phyloP scores from a whole-genome alignment of 75 land plant species.

The Pinus taeda region DNA sequence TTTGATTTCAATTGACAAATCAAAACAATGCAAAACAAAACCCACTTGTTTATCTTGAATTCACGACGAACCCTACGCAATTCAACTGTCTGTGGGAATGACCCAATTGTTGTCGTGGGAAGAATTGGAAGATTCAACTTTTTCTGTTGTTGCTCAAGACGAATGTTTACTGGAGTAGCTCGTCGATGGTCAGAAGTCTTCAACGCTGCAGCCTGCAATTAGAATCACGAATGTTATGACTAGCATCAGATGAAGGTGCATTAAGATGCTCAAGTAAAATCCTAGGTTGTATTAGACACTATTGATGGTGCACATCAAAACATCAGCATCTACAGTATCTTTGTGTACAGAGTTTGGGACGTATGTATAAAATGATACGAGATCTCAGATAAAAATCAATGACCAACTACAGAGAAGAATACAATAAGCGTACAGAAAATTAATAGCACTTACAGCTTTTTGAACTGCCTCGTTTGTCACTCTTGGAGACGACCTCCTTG shows the following conservation, averaged over 20 bases:
- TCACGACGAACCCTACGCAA: slow-evolving; percentile 79
- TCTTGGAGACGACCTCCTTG: slow-evolving; percentile 31
- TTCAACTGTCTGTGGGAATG: slow-evolving; percentile 85
- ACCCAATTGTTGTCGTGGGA: slow-evolving; percentile 87
- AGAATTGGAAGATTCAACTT: slow-evolving; percentile 76
- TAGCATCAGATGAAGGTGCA: too few species aligned
- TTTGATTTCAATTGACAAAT: too few species aligned
- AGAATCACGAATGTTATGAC: neutral
- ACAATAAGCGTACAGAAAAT: neutral
- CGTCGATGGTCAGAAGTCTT: slow-evolving; percentile 73
- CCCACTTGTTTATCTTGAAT: slow-evolving; percentile 51
- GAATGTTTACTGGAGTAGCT: slow-evolving; percentile 52
- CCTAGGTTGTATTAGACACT: too few species aligned
- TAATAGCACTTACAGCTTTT: slow-evolving; percentile 25
- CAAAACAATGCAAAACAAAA: too few species aligned
- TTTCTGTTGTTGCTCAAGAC: slow-evolving; percentile 83
- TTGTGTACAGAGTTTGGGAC: too few species aligned
- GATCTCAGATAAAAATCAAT: neutral
- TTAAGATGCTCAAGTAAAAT: too few species aligned
- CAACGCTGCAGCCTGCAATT: slow-evolving; percentile 62
- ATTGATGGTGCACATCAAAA: too few species aligned
- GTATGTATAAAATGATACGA: too few species aligned
- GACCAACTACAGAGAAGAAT: neutral
- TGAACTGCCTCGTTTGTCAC: slow-evolving; percentile 32
- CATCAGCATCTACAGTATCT: too few species aligned